These are phyloP conservation scores for Daldinia caldariorum DNA, from an alignment of 495 filamentous ascomycete species.

Conservation along the genomic window DNA sequence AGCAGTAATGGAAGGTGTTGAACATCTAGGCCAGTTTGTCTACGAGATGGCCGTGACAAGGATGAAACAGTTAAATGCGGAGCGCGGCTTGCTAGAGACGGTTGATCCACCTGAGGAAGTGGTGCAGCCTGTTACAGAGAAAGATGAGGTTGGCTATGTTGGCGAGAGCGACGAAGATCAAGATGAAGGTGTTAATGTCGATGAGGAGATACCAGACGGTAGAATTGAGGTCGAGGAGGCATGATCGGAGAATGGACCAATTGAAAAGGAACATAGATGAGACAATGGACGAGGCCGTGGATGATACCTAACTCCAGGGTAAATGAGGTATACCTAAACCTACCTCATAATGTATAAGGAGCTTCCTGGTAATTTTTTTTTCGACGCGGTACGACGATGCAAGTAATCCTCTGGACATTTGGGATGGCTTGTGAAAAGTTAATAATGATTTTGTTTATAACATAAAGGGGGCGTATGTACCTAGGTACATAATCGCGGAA, in stretches of 20 bases:
- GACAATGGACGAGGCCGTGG: neutral
- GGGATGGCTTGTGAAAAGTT: slow-evolving; percentile 1
- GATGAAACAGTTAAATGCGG: slow-evolving; percentile 62
- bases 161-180: slow-evolving; percentile 55
- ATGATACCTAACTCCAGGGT: neutral
- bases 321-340: slow-evolving; percentile 15
- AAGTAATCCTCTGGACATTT: neutral
- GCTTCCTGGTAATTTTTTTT: neutral
- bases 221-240: slow-evolving; percentile 15
- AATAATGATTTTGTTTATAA: neutral
- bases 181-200: slow-evolving; percentile 16
- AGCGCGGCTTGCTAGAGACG: slow-evolving; percentile 50
- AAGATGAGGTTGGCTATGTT: slow-evolving; percentile 51
- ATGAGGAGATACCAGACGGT: slow-evolving; percentile 34
- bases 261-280: neutral
- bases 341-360: neutral
- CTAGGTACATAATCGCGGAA: neutral
- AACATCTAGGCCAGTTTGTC: slow-evolving; percentile 96
- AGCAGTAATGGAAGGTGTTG: slow-evolving; percentile 84
- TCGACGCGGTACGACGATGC: neutral
- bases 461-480: neutral
- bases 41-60: slow-evolving; percentile 95
- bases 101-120: slow-evolving; percentile 27
- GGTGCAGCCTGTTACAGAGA: slow-evolving; percentile 47
- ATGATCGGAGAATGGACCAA: slow-evolving; percentile 17